Percentiles rank a stretch among this genome's conserved stretches.
phyloP scores from a whole-genome alignment of 2,329 filamentous ascomycete species.

The Neoarthrinium moseri region DNA sequence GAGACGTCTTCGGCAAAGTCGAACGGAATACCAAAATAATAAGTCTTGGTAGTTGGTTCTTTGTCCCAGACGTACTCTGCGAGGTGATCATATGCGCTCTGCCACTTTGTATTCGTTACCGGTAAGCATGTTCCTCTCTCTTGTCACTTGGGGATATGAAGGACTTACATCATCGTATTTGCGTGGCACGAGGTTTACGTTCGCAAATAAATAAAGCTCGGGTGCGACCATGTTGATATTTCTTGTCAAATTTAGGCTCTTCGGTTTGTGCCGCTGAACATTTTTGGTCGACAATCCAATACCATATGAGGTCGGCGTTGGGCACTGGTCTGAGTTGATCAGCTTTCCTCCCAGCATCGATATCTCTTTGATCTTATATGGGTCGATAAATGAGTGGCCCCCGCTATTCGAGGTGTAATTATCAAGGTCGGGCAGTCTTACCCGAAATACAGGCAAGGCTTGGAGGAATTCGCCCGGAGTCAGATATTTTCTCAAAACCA shows the following conservation, averaged over 20 bases:
- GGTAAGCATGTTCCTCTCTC: not conserved
- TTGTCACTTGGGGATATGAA: not conserved
- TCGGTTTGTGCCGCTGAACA: not conserved
- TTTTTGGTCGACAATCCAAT: not conserved
- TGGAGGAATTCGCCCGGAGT: no score
- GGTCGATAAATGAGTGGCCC: no score
- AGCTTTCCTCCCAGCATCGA: no score
- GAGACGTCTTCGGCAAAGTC: conserved; percentile 29
- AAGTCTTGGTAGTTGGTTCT: conserved; percentile 32
- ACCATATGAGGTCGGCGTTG: no score
- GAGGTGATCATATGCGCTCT: not conserved
- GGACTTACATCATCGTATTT: not conserved
- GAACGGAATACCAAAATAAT: conserved; percentile 40
- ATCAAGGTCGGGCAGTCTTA: no score
- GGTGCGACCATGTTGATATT: not conserved
- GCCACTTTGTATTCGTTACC: not conserved
- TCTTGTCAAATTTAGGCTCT: no score
- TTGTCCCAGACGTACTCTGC: not conserved
- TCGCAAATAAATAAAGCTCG: not conserved
- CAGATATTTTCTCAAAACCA: no score
- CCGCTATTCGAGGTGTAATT: no score
- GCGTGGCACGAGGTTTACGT: not conserved
- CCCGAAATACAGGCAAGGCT: no score
- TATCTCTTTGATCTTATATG: no score
- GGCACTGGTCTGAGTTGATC: no score